Conservation (phyloP, 1,284 basidiomycete genomes). For the Lentinula novae-zelandiae region DNA sequence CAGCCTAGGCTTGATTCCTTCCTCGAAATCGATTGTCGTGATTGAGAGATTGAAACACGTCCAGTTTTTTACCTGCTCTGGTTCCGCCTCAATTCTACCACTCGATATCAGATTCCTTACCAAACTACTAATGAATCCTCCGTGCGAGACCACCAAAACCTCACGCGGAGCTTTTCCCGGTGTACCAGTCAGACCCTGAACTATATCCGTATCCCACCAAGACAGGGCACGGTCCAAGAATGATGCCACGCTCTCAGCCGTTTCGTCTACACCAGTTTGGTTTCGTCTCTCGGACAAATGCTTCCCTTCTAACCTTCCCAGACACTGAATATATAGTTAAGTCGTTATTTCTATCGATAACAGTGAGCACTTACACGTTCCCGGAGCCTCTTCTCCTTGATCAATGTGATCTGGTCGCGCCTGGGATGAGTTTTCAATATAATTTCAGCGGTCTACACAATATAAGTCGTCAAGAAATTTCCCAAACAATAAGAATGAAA, state of each 20-base stretch:
- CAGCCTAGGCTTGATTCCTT: constrained; percentile 38
- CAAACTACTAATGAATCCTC: constrained; percentile 56
- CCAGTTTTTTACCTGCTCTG: constrained; percentile 37
- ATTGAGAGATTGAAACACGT: constrained; percentile 57
- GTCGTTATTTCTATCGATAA: neutral
- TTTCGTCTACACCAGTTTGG: constrained; percentile 19
- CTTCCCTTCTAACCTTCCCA: constrained; percentile 64
- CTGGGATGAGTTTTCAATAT: constrained; percentile 53
- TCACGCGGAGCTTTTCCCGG: constrained; percentile 20
- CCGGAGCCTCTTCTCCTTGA: constrained; percentile 44
- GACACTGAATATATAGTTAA: constrained; percentile 38
- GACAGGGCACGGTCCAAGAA: constrained; percentile 44
- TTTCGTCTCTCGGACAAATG: constrained; percentile 16
- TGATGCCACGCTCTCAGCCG: constrained; percentile 33
- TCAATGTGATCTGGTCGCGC: constrained; percentile 29
- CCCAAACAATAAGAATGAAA: neutral
- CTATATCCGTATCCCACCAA: constrained; percentile 60
- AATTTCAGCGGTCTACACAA: constrained; percentile 55
- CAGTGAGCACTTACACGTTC: constrained; percentile 50
- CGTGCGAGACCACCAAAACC: constrained; percentile 64
- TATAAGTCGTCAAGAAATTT: neutral
- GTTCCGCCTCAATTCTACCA: constrained; percentile 31
- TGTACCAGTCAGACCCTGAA: constrained; percentile 13
- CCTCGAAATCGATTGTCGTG: constrained; percentile 50
- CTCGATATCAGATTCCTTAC: constrained; percentile 42